Evolutionary conservation across 495 filamentous ascomycete species (phyloP).

Genomic region (Saxophila tyrrhenica): DNA sequence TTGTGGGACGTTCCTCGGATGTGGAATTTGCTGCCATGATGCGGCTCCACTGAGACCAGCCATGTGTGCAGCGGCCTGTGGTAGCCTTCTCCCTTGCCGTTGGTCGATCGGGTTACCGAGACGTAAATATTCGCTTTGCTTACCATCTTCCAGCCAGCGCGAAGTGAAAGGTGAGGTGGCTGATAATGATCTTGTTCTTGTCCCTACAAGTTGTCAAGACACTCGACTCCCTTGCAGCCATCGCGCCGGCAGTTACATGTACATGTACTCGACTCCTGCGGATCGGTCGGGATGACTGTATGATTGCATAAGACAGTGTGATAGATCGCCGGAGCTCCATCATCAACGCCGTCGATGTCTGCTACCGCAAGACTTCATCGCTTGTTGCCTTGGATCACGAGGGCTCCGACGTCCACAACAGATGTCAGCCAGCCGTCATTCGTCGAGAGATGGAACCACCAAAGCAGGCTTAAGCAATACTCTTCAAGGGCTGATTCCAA

Average conservation of each 20-base stretch:
- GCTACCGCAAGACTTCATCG: no score
- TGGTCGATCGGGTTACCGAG: not conserved
- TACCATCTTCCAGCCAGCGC: not conserved
- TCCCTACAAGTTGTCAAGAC: not conserved
- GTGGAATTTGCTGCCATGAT: not conserved
- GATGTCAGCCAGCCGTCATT: no score
- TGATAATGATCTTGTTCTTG: not conserved
- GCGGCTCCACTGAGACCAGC: slow-evolving; percentile 9
- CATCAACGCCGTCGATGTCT: not conserved
- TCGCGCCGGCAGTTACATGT: not conserved
- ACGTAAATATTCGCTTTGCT: slow-evolving; percentile 13
- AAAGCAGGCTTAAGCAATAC: no score
- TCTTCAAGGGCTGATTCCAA: no score
- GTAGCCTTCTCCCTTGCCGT: not conserved
- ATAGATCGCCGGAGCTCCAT: no score
- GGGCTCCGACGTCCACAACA: no score
- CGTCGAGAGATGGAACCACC: no score
- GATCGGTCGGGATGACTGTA: not conserved
- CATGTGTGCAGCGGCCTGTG: not conserved
- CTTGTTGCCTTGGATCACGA: no score
- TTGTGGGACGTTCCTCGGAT: slow-evolving; percentile 4
- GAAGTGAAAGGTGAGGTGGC: not conserved
- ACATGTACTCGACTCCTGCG: not conserved
- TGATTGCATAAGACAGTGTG: no score
- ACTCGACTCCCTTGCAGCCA: not conserved